Evolutionary conservation across 176 grass and related monocot species (phyloP).

Genomic region (Elaeis guineensis): DNA sequence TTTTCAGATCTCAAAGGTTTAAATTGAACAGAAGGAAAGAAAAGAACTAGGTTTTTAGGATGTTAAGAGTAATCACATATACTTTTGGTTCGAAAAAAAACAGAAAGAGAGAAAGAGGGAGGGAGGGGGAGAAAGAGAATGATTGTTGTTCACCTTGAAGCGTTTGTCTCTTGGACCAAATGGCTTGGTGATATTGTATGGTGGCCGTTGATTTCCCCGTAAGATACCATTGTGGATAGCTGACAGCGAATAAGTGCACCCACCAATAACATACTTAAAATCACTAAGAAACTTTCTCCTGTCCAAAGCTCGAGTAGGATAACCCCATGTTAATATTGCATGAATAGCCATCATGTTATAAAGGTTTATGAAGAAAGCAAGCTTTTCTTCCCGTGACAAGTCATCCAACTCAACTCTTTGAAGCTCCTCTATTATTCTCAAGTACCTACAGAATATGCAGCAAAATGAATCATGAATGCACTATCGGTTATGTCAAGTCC

Average conservation of each 20-base stretch:
- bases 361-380: conserved; percentile 93
- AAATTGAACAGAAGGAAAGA: too few species aligned
- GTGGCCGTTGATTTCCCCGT: conserved; percentile 79
- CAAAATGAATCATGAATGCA: not conserved
- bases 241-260: conserved; percentile 79
- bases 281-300: conserved; percentile 82
- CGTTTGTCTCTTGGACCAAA: conserved; percentile 69
- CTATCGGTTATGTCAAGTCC: too few species aligned
- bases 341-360: conserved; percentile 98
- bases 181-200: conserved; percentile 80
- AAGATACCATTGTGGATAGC: conserved; percentile 89
- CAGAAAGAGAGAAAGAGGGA: too few species aligned
- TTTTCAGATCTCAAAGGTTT: too few species aligned
- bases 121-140: too few species aligned
- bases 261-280: conserved; percentile 97
- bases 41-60: too few species aligned
- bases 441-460: conserved; percentile 43
- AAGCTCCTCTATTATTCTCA: conserved; percentile 87
- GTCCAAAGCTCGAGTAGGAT: conserved; percentile 66
- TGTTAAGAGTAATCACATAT: too few species aligned
- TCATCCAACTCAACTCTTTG: conserved; percentile 67
- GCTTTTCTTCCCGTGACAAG: conserved; percentile 78
- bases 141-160: conserved; percentile 47
- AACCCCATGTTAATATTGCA: conserved; percentile 62
- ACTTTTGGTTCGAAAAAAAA: too few species aligned